Evolutionary conservation across 495 filamentous ascomycete genomes (phyloP).

Genomic region (Friedmanniomyces endolithicus): DNA sequence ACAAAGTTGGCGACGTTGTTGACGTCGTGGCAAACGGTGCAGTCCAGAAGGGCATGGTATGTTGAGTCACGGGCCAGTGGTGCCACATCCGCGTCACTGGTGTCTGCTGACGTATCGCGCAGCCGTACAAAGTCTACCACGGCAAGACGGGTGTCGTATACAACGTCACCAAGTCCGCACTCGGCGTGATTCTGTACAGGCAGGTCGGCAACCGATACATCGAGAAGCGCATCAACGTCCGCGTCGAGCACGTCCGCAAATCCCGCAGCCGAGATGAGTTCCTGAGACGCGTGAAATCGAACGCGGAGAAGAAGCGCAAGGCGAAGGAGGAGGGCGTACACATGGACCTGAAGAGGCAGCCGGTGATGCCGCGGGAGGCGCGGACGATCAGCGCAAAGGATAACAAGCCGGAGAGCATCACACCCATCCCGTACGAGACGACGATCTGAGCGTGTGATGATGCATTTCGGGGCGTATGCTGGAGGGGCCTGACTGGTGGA

Average conservation of each 20-base stretch:
- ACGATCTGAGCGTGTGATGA: slow-evolving; percentile 60
- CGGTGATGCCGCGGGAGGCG: slow-evolving; percentile 63
- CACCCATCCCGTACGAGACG: slow-evolving; percentile 90
- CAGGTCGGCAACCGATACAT: slow-evolving; percentile 94
- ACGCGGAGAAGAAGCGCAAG: slow-evolving; percentile 79
- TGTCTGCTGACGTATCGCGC: background rate
- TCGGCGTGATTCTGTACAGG: slow-evolving; percentile 98
- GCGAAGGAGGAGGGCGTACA: slow-evolving; percentile 79
- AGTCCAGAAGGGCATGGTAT: slow-evolving; percentile 87
- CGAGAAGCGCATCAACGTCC: slow-evolving; percentile 98
- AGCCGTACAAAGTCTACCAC: slow-evolving; percentile 65
- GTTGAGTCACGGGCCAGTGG: background rate
- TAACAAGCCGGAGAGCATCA: slow-evolving; percentile 79
- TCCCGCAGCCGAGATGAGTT: slow-evolving; percentile 93
- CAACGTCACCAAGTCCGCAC: slow-evolving; percentile 65
- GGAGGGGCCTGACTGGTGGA: background rate
- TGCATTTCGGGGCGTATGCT: slow-evolving; percentile 5
- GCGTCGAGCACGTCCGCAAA: slow-evolving; percentile 89
- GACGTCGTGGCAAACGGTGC: slow-evolving; percentile 95
- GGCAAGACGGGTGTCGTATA: slow-evolving; percentile 29
- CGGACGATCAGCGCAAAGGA: slow-evolving; percentile 62
- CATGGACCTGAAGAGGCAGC: slow-evolving; percentile 83
- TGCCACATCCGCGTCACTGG: background rate
- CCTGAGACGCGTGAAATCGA: slow-evolving; percentile 89
- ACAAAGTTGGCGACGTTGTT: slow-evolving; percentile 96